phyloP scores from a whole-genome alignment of 2,329 filamentous ascomycete species.

The Cladophialophora exuberans region DNA sequence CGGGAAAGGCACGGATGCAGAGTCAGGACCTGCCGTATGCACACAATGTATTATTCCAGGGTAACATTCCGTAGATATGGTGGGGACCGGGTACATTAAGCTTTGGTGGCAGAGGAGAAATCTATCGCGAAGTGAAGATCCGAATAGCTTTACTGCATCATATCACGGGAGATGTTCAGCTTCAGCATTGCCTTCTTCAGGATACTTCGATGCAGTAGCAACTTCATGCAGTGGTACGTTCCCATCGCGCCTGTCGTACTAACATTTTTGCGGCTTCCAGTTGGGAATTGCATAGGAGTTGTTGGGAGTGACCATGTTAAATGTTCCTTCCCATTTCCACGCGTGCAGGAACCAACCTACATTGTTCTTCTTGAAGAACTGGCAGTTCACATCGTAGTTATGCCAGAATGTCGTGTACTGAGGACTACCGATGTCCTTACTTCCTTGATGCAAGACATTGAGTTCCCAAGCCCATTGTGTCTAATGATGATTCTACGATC shows the following conservation, averaged over 20 bases:
- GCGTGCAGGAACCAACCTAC: constrained; percentile 16
- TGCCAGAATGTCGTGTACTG: constrained; percentile 15
- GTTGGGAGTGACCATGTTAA: constrained; percentile 16
- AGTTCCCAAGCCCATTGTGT: constrained; percentile 20
- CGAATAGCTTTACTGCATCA: too few species aligned
- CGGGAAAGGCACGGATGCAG: too few species aligned
- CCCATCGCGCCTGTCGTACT: not conserved
- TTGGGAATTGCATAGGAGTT: constrained; percentile 14
- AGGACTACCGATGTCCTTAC: constrained; percentile 11
- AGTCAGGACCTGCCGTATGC: too few species aligned
- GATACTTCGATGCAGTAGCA: too few species aligned
- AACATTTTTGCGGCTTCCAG: constrained; percentile 15
- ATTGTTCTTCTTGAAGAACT: constrained; percentile 19
- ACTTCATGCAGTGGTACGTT: not conserved
- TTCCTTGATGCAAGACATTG: constrained; percentile 15
- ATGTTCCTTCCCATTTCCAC: constrained; percentile 16
- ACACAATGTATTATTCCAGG: too few species aligned
- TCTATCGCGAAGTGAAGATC: too few species aligned
- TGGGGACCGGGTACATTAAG: too few species aligned
- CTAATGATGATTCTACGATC: not conserved
- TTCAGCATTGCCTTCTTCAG: too few species aligned
- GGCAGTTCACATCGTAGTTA: constrained; percentile 9
- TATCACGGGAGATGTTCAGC: too few species aligned
- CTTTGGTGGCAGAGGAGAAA: too few species aligned
- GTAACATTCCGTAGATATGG: too few species aligned